Base-by-base conservation (phyloP, 1,139 yeast genomes). In the Saccharomyces hybrid region DNA sequence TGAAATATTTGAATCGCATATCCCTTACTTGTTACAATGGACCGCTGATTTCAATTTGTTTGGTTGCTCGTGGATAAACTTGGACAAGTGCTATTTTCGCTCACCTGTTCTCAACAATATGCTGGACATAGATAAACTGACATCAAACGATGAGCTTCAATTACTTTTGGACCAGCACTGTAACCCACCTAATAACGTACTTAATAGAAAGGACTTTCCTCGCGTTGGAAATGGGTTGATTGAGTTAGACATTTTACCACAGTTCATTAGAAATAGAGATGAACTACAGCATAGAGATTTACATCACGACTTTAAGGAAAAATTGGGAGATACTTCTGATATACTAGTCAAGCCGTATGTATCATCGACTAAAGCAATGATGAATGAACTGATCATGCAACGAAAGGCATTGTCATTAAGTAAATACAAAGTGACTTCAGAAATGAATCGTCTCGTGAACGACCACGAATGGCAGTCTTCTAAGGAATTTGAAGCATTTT, bases 41-140 rank as follows among this genome's bases (percentile, higher is more conserved):
- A 70, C 88, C 46, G 76, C 88, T 0, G 99, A 95, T 65, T 89
- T 78, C 70, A 91, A 91, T 64, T 71, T 91, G 42, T 88, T 79
- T 68, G 95, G 97, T 0, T 88, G 97, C 69, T 84, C 86, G 4
- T 86, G 95, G 90, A 59, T 93, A 41, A 73, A 76, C 54, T 78
- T 56, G 2, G 58, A 57, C 1, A 62, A 64, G 24, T 61, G 73
- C 16, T 70, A 61, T 56, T 72, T 74, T 42, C 57, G 78, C 48
- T 54, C 62, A 1, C 78, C 78, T 0, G 60, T 74, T 8, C 54
- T 72, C 8, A 64, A 64, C 48, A 58, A 65, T n/a, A 67, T 64
- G 2, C 49, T 65, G 19, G 66, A 60, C 38, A 55, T 65, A 29
- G 64, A 67, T 56, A 56, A 67, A 6, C 48, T 65, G 6, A 50